Evolutionary conservation across 2,329 filamentous ascomycete genomes (phyloP), one percentile per base, ranked within the genome.

Genomic region (Scleromitrula shiraiana): DNA sequence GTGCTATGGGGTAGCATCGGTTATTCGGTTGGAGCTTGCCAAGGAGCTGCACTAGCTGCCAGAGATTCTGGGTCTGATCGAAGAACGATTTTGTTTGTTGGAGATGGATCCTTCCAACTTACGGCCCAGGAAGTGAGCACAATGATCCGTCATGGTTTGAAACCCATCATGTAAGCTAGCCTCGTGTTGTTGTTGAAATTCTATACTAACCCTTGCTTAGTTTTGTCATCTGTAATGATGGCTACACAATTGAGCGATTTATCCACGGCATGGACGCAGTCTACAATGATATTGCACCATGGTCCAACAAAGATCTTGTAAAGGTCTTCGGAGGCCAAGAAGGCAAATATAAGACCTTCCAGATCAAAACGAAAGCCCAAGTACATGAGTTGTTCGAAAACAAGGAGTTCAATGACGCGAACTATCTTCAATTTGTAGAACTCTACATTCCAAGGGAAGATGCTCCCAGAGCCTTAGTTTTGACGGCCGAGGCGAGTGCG

Each of bases 191-290:
- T 9, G 29, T 19, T 12, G 27, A 27, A 20, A 17, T 33, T 27
- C 20, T 15, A 26, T 22, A 7, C 37, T 22, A 29, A 40, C 15
- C 10, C 8, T 41, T 10, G 43, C 27, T 29, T 4, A 80, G 78
- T 53, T 91, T 95, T 64, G 74, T 93, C 53, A 83, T 95, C 56
- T 88, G 85, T 73, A 94, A 94, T 64, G 80, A 90, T 33, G 89
- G 89, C 9, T 95, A 86, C 68, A 93, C 88, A 8, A 93, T 94
- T 64, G 89, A 95, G 68, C 80, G 89, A 24, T 85, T 80, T 64
- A 94, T 95, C 60, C 88, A 95, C 66, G 88, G 88, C 45, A 84
- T 84, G 80, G 72, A 89, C 7, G 85, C 78, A 26, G 64, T 63
- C 22, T 95, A 95, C 71, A 95, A 95, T 62, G 86, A 95, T 62